Evolutionary conservation across 805 yeast genomes (phyloP).

Genomic region (Candida yuanshanica): DNA sequence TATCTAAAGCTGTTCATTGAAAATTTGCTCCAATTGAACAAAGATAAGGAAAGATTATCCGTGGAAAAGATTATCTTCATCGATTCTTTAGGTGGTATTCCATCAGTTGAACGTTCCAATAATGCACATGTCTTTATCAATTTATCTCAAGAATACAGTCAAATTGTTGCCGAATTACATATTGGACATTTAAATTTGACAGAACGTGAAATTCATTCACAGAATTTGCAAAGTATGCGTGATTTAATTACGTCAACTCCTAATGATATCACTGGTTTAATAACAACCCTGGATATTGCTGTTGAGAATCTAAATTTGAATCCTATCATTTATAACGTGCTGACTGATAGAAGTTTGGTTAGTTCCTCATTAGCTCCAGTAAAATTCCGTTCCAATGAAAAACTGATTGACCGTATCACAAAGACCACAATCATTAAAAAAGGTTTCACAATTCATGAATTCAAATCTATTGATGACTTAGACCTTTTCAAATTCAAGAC

Average conservation of each 20-base stretch:
- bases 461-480: slow-evolving; percentile 7
- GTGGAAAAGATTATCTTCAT: slow-evolving; percentile 79
- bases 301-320: slow-evolving; percentile 47
- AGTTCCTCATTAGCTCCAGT: slow-evolving; percentile 85
- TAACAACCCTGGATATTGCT: slow-evolving; percentile 80
- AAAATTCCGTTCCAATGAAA: slow-evolving; percentile 23
- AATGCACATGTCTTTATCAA: slow-evolving; percentile 87
- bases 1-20: slow-evolving; percentile 34
- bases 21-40: slow-evolving; percentile 23
- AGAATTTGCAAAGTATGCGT: slow-evolving; percentile 65
- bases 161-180: slow-evolving; percentile 55
- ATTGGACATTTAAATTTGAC: slow-evolving; percentile 47
- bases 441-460: slow-evolving; percentile 40
- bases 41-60: slow-evolving; percentile 26
- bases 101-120: slow-evolving; percentile 73
- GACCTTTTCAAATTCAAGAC: slow-evolving; percentile 51
- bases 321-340: slow-evolving; percentile 83
- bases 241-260: slow-evolving; percentile 40
- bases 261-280: slow-evolving; percentile 64
- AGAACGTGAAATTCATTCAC: slow-evolving; percentile 49
- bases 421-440: slow-evolving; percentile 71
- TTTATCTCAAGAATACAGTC: slow-evolving; percentile 72
- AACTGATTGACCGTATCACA: slow-evolving; percentile 21
- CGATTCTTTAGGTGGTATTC: slow-evolving; percentile 86
- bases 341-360: slow-evolving; percentile 87